Evolutionary conservation across 257 asterid genomes (phyloP), one percentile per base, ranked within the genome.

Genomic region (Przewalskia tangutica): DNA sequence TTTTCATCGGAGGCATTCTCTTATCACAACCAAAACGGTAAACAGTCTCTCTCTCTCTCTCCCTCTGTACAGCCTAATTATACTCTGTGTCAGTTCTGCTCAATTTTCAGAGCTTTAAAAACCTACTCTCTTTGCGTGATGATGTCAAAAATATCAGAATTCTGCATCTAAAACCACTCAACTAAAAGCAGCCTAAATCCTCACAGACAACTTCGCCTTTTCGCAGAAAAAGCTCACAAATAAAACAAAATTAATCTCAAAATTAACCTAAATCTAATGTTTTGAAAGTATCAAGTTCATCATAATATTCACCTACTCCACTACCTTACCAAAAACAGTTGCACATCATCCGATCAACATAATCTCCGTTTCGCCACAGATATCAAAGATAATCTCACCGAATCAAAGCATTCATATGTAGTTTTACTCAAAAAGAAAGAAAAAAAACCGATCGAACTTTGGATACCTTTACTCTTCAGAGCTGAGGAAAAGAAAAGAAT

Each of bases 1-100:
- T 85, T 86, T 93, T 93, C 96, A 91, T 91, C 85, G 91, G 92
- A 36, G 88, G 87, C 88, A 79, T 78, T n/a, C 0, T 38, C 4
- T 38, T 34, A 36, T 34, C 8, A 65, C 50, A 65, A 65, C n/a
- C 75, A 65, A 65, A 77, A 64, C 38, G 2, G 73, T 46, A 2
- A 67, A 27, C 55, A 34, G 14, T 81, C 85, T 71, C 58, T 44
- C 12, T 60, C 84, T 64, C 86, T 84, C 66, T n/a, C 62, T 82
- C 82, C 53, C 27, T 67, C 50, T 40, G 42, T 18, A 78, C 20
- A 58, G 55, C 36, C 40, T 79, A 79, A 79, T 64, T 64, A 64
- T 55, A 80, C 77, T 42, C 65, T 16, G n/a, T 44, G 59, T 59
- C 60, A 80, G 46, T 68, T 80, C 63, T 46, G 76, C 73, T 8